Evolutionary conservation across 495 filamentous ascomycete genomes (phyloP).

Genomic region (Gamarada debralockiae): DNA sequence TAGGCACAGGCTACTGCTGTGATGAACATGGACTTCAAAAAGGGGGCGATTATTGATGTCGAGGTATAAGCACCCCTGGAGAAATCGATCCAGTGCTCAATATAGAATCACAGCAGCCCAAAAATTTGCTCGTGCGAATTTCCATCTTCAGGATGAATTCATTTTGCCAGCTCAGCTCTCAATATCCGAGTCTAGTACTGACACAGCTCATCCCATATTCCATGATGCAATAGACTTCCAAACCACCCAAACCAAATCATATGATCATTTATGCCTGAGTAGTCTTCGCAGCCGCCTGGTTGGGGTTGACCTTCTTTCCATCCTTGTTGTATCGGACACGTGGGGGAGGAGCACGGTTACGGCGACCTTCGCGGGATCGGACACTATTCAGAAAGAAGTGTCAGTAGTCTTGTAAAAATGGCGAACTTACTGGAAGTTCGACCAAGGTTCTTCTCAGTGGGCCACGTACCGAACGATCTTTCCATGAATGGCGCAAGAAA

Average conservation of each 20-base stretch:
- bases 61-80: too few species aligned
- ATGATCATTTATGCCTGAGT: slow-evolving; percentile 36
- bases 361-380: slow-evolving; percentile 92
- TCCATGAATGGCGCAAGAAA: slow-evolving; percentile 99
- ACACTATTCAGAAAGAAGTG: slow-evolving; percentile 62
- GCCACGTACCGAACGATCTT: slow-evolving; percentile 98
- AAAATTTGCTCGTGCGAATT: too few species aligned
- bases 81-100: too few species aligned
- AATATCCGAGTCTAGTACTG: slow-evolving; percentile 16
- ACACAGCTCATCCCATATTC: slow-evolving; percentile 18
- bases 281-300: slow-evolving; percentile 68
- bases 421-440: slow-evolving; percentile 35
- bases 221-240: slow-evolving; percentile 21
- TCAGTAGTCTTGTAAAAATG: slow-evolving; percentile 30
- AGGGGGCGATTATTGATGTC: too few species aligned
- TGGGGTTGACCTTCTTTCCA: slow-evolving; percentile 98
- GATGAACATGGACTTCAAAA: too few species aligned
- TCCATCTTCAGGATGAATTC: background rate
- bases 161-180: slow-evolving; percentile 10
- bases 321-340: slow-evolving; percentile 99
- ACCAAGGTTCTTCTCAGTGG: slow-evolving; percentile 58
- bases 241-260: slow-evolving; percentile 6
- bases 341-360: slow-evolving; percentile 97
- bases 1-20: too few species aligned
- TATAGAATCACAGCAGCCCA: too few species aligned